Conservation (phyloP, 192 early-diverging fungal species). For the Podila epicladia region DNA sequence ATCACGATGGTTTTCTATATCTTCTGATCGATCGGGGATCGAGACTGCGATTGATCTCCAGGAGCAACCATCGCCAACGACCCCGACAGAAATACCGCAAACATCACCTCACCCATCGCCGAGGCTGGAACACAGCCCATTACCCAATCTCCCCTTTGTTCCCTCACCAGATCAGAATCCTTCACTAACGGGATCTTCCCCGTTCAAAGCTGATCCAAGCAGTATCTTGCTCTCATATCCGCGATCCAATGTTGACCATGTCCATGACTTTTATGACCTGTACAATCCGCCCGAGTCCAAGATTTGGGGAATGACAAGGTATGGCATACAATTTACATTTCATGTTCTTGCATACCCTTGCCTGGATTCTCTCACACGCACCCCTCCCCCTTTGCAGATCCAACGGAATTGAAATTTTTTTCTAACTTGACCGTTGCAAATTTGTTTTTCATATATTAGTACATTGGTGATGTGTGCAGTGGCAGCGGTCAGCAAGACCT, state of each 20-base stretch:
- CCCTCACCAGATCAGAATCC: slow-evolving; percentile 29
- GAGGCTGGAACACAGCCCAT: not conserved
- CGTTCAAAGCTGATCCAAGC: slow-evolving; percentile 31
- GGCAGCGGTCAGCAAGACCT: slow-evolving; percentile 35
- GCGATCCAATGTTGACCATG: slow-evolving; percentile 30
- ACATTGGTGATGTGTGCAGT: slow-evolving; percentile 41
- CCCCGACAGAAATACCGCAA: not conserved
- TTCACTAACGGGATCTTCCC: slow-evolving; percentile 2
- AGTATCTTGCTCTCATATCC: slow-evolving; percentile 35
- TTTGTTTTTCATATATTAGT: not conserved
- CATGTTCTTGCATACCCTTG: not conserved
- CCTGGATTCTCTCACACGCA: not conserved
- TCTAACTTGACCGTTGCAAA: not conserved
- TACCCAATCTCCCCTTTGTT: slow-evolving; percentile 36
- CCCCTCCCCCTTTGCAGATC: no score
- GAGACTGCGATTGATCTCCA: not conserved
- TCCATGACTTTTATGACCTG: slow-evolving; percentile 44
- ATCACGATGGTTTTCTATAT: slow-evolving; percentile 6
- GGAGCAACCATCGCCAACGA: not conserved
- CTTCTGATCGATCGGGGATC: not conserved
- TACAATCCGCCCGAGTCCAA: slow-evolving; percentile 38
- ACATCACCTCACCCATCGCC: slow-evolving; percentile 1
- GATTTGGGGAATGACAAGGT: slow-evolving; percentile 33
- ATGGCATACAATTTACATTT: not conserved
- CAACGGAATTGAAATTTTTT: not conserved